phyloP scores from a whole-genome alignment of 2,329 filamentous ascomycete species.

The Pseudogymnoascus sp. region DNA sequence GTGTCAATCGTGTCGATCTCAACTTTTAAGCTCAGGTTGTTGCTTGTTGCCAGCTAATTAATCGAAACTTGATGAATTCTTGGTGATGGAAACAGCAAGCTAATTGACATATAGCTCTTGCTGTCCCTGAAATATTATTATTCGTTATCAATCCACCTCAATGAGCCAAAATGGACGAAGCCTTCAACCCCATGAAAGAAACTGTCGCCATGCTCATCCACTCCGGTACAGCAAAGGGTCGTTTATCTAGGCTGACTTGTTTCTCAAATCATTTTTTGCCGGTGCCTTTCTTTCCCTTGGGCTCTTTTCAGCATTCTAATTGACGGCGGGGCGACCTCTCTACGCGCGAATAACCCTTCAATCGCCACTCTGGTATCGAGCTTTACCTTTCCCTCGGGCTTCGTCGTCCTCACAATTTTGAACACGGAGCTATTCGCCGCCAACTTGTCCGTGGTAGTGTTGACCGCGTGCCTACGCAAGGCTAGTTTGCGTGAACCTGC shows the following conservation, averaged over 20 bases:
- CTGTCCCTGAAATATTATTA: not conserved
- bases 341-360: constrained; percentile 7
- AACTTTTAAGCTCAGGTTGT: no score
- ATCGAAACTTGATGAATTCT: no score
- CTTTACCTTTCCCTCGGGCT: constrained; percentile 8
- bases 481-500: not conserved
- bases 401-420: not conserved
- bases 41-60: no score
- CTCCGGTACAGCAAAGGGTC: not conserved
- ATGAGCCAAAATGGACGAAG: not conserved
- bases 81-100: no score
- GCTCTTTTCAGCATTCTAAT: not conserved
- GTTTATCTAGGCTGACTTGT: not conserved
- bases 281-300: constrained; percentile 3
- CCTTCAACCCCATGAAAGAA: not conserved
- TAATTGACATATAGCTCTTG: not conserved
- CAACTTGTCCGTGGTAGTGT: constrained; percentile 2
- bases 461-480: not conserved
- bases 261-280: not conserved
- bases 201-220: not conserved
- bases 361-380: constrained; percentile 1
- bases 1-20: no score
- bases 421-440: not conserved
- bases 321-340: not conserved
- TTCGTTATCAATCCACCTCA: not conserved